Percentiles rank a stretch among this genome's conserved stretches.
Conservation (phyloP, 2,329 filamentous ascomycete genomes). For the Dactylella cylindrospora region DNA sequence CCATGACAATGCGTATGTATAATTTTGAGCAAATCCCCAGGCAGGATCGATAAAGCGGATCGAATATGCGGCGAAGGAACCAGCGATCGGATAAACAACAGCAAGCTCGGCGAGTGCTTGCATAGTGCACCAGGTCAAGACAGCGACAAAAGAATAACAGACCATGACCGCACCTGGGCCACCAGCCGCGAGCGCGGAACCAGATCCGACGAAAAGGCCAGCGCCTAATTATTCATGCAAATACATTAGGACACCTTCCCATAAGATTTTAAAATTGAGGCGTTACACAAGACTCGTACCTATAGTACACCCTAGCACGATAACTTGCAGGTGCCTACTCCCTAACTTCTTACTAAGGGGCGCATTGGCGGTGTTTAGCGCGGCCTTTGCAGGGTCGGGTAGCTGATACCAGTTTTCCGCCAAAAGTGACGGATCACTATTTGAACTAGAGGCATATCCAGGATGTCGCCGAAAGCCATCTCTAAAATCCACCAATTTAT, state of each 20-base stretch:
- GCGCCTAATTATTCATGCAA: conserved; percentile 55
- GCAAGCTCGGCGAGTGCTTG: conserved; percentile 64
- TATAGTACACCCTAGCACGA: conserved; percentile 36
- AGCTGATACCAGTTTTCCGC: conserved; percentile 39
- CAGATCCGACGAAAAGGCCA: conserved; percentile 65
- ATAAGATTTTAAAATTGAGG: background rate
- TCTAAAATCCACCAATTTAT: conserved; percentile 13
- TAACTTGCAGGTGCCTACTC: conserved; percentile 35
- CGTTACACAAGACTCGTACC: conserved; percentile 8
- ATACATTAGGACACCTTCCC: too few species aligned
- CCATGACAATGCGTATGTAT: conserved; percentile 59
- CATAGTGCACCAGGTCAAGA: conserved; percentile 62
- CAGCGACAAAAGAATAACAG: conserved; percentile 60
- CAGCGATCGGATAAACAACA: conserved; percentile 64
- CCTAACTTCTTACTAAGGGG: conserved; percentile 33
- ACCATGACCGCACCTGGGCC: conserved; percentile 47
- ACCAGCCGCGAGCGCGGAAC: conserved; percentile 58
- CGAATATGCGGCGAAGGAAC: conserved; percentile 65
- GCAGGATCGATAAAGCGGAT: conserved; percentile 63
- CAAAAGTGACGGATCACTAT: conserved; percentile 19
- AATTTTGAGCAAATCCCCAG: conserved; percentile 61
- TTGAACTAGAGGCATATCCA: conserved; percentile 20
- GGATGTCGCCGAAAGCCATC: conserved; percentile 39
- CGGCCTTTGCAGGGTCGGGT: conserved; percentile 38
- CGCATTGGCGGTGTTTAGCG: conserved; percentile 36